Evolutionary conservation across 768 basidiomycete genomes (phyloP).

Genomic region (Mycena belliarum): DNA sequence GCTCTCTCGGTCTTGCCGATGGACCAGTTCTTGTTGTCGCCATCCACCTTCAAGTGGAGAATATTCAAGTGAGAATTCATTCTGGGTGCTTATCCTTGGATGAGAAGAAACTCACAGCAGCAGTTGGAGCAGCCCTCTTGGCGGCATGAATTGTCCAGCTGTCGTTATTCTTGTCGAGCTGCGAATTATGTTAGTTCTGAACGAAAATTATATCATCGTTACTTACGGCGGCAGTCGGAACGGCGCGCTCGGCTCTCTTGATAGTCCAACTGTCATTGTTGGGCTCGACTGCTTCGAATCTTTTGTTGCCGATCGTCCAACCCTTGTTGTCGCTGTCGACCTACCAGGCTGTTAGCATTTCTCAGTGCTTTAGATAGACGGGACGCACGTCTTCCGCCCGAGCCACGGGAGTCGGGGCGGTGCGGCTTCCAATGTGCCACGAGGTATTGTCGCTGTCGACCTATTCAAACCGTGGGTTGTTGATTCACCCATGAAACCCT

Average conservation of each 20-base stretch:
- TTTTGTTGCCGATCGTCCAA: neutral
- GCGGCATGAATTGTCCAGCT: neutral
- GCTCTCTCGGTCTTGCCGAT: too few relatives aligned
- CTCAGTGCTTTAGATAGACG: too few relatives aligned
- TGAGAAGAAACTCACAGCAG: too few relatives aligned
- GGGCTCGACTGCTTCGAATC: neutral
- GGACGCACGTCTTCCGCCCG: neutral
- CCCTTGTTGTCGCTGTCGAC: constrained; percentile 5
- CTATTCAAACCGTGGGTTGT: too few relatives aligned
- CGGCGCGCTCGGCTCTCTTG: neutral
- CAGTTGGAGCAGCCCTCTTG: too few relatives aligned
- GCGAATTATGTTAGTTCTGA: too few relatives aligned
- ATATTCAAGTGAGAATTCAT: too few relatives aligned
- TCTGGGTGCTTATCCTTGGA: too few relatives aligned
- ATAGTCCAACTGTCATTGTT: neutral
- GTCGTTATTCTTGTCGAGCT: neutral
- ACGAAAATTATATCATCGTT: neutral
- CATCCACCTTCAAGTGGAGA: too few relatives aligned
- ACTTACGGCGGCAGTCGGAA: neutral
- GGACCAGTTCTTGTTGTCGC: too few relatives aligned
- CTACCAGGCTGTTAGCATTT: neutral
- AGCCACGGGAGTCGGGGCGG: neutral
- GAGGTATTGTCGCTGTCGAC: constrained; percentile 3
- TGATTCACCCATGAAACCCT: too few relatives aligned
- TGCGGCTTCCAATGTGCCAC: neutral